These are phyloP conservation scores for Lachnum nothofagi DNA, from an alignment of 2,329 filamentous ascomycete genomes.

Conservation along the genomic window DNA sequence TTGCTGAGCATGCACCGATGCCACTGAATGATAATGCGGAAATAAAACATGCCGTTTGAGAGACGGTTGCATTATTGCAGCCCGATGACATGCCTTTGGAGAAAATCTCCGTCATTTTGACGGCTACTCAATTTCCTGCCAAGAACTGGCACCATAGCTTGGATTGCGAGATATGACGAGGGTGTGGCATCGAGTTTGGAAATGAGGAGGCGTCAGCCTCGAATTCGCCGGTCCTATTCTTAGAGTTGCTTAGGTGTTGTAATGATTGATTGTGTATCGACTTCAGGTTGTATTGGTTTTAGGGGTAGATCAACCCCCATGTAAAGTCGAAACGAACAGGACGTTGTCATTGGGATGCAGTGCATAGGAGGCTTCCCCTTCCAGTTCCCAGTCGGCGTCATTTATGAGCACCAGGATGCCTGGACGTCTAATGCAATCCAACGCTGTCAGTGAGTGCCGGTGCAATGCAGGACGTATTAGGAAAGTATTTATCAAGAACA, in stretches of 20 bases:
- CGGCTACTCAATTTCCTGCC: neutral
- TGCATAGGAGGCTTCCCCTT: conserved; percentile 88
- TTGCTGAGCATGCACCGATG: too few species aligned
- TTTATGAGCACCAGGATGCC: conserved; percentile 96
- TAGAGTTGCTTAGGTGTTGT: too few species aligned
- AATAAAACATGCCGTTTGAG: too few species aligned
- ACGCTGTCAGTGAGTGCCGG: conserved; percentile 21
- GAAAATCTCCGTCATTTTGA: neutral
- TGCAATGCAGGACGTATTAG: conserved; percentile 7
- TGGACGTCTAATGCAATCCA: conserved; percentile 61
- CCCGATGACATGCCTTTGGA: conserved; percentile 1
- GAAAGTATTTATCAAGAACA: too few species aligned
- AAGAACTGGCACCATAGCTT: neutral
- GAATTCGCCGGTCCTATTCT: too few species aligned
- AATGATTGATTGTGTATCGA: too few species aligned
- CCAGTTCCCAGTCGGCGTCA: conserved; percentile 96
- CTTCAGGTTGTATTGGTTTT: neutral
- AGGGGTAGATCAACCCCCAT: conserved; percentile 64
- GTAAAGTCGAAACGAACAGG: conserved; percentile 91
- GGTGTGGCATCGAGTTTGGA: conserved; percentile 6
- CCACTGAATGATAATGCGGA: too few species aligned
- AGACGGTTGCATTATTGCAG: neutral
- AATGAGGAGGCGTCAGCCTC: conserved; percentile 5
- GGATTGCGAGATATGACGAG: conserved; percentile 13
- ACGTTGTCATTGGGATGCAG: conserved; percentile 79